Base-by-base conservation (phyloP, 2,329 filamentous ascomycete species). In the Claviceps spartinae region DNA sequence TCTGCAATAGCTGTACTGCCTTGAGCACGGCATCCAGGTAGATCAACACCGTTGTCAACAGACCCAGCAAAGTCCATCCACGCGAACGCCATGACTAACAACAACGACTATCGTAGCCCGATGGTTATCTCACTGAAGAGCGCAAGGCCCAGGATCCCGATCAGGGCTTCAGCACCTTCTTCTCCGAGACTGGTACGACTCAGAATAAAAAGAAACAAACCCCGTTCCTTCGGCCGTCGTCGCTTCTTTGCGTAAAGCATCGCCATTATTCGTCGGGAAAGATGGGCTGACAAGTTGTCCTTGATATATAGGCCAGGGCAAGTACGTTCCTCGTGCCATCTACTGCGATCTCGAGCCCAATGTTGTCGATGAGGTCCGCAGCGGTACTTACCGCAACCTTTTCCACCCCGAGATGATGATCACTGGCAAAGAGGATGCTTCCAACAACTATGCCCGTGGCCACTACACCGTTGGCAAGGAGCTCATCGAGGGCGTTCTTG, bases 381-480 rank as follows among this genome's bases (percentile, higher is more conserved):
- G 90, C 64, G 93, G 93, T 68, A 74, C 88, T 70, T 98, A 97
- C 83, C 87, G 91, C 67, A 86, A 81, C 69, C 85, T 98, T 60
- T 97, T 97, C 83, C 93, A 97, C 79, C 93, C 93, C 55, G 93
- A 97, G 77, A 86, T 94, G 77, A 95, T 98, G 91, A 96, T 98
- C 74, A 95, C 88, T 60, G 93, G 93, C 75, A 97, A 97, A 85
- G 93, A 97, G 81, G 93, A 97, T 83, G 93, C 93, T 62, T 96
- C 91, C 63, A 98, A 98, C 86, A 98, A 98, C 85, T 97, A 97
- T 69, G 93, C 93, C 64, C 91, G 93, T 81, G 93, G 93, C 62
- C 93, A 98, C 80, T 98, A 98, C 82, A 98, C 93, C 58, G 90
- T 97, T 64, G 93, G 93, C 71, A 97, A 97, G 82, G 93, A 98